Percentiles rank a stretch among this genome's conserved stretches.
These are phyloP conservation scores for Hyphodiscus sp. DNA, from an alignment of 2,329 filamentous ascomycete species.

Conservation along the genomic window DNA sequence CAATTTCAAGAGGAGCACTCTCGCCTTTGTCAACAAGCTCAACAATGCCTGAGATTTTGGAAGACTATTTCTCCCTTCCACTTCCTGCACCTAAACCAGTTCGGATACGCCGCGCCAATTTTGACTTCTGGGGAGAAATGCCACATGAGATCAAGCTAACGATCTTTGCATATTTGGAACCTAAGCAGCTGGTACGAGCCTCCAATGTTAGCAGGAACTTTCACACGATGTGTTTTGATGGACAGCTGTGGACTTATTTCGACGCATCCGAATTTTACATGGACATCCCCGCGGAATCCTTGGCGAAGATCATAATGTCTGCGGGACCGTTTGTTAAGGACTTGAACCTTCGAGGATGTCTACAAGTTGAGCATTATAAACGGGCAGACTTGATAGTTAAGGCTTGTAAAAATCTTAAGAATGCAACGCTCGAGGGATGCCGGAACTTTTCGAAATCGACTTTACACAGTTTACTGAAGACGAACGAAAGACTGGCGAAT, in stretches of 20 bases:
- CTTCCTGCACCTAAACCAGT: slow-evolving; percentile 8
- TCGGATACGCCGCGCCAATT: slow-evolving; percentile 32
- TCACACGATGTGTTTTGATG: slow-evolving; percentile 82
- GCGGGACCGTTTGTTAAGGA: slow-evolving; percentile 88
- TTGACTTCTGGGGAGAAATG: slow-evolving; percentile 73
- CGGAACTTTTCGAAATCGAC: slow-evolving; percentile 74
- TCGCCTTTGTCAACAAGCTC: slow-evolving; percentile 14
- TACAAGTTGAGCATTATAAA: slow-evolving; percentile 81
- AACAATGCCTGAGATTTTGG: slow-evolving; percentile 23
- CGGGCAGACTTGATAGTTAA: slow-evolving; percentile 70
- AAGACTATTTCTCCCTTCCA: slow-evolving; percentile 29
- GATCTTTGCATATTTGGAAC: slow-evolving; percentile 68
- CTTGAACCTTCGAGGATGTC: slow-evolving; percentile 83
- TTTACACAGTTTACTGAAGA: slow-evolving; percentile 66
- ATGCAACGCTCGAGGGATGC: slow-evolving; percentile 84
- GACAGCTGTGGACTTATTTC: slow-evolving; percentile 82
- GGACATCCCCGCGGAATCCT: slow-evolving; percentile 74
- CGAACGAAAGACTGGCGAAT: slow-evolving; percentile 72
- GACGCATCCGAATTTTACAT: slow-evolving; percentile 83
- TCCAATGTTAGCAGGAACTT: slow-evolving; percentile 75
- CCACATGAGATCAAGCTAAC: slow-evolving; percentile 77
- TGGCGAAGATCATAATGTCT: slow-evolving; percentile 76
- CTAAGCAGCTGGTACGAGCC: slow-evolving; percentile 72
- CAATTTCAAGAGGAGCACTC: slow-evolving; percentile 14
- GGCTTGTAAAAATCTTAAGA: slow-evolving; percentile 79